Base-by-base conservation (phyloP, 192 early-diverging fungal species). In the Endogone sp. region DNA sequence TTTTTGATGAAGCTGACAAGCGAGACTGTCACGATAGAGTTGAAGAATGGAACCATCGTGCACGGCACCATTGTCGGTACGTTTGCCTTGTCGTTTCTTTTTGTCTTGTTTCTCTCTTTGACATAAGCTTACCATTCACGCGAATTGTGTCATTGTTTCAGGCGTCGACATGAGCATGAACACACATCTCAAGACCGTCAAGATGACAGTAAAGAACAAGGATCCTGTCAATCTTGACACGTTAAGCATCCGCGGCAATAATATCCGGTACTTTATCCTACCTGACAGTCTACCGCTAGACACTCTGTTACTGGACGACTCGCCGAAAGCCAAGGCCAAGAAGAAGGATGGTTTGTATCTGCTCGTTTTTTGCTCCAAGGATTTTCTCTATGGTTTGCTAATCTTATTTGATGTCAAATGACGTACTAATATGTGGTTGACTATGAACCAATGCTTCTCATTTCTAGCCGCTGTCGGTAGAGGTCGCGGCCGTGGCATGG, bases 91-190 rank as follows among this genome's bases (percentile, higher is more conserved):
- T 49, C 1, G 16, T 16, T 6, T 49, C 16, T 49, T 16, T 16
- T 6, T 6, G 37, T 0, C 37, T 54, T 44, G n/a, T 44, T 22
- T 25, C 23, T 54, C 4, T 66, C 21, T 6, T 4, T 20, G 29
- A 58, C 8, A 60, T 9, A 10, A 20, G 32, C 54, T 6, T 69
- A 49, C 32, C 37, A 16, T 11, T 49, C 37, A 49, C 63, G 24
- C 65, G 8, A 60, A 59, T 3, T 25, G 2, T 23, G 24, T 6
- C 20, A 29, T 62, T 74, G 2, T 69, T 10, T 62, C 74, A 87
- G 92, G 92, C 58, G 95, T 98, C 24, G 98, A 99, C 73, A 97
- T 99, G 95, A 92, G 90, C 80, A 99, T 99, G 98, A 99, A 99
- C 81, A 98, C 94, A 69, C 98, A 99, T 80, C 83, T 99, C 78